Conservation (phyloP, 2,329 filamentous ascomycete species). For the Kalmusia sp. region DNA sequence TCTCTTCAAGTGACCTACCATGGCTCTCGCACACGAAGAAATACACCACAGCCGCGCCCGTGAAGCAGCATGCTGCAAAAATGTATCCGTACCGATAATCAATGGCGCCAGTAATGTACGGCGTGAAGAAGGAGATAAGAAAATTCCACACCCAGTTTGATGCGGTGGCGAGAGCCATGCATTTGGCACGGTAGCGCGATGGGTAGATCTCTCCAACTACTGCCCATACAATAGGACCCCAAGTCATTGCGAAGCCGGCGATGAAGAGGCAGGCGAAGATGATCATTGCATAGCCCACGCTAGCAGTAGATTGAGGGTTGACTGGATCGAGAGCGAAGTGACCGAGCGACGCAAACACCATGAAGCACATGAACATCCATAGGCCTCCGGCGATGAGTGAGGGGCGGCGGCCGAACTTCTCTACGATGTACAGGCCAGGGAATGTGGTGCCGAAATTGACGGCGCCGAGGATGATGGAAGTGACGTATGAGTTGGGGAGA, state of each 20-base stretch:
- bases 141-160: slow-evolving; percentile 55
- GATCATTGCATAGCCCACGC: slow-evolving; percentile 67
- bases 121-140: slow-evolving; percentile 72
- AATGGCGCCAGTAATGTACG: slow-evolving; percentile 76
- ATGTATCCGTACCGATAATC: slow-evolving; percentile 78
- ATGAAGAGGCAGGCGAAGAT: slow-evolving; percentile 74
- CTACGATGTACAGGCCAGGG: slow-evolving; percentile 56
- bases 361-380: slow-evolving; percentile 65
- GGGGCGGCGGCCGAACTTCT: slow-evolving; percentile 54
- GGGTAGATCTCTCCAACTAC: slow-evolving; percentile 71
- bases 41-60: slow-evolving; percentile 71
- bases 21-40: slow-evolving; percentile 80
- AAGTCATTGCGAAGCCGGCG: slow-evolving; percentile 70
- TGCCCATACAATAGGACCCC: slow-evolving; percentile 76
- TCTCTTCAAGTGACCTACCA: slow-evolving; percentile 77
- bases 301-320: slow-evolving; percentile 43
- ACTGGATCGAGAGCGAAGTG: slow-evolving; percentile 50
- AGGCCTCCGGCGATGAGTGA: slow-evolving; percentile 53
- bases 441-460: slow-evolving; percentile 59
- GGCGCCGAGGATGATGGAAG: slow-evolving; percentile 55
- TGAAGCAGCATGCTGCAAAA: slow-evolving; percentile 74
- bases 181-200: slow-evolving; percentile 57
- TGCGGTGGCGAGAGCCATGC: slow-evolving; percentile 54
- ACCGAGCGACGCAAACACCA: slow-evolving; percentile 58
- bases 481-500: slow-evolving; percentile 53